Conservation (phyloP, 768 basidiomycete species). For the Pleurotus platypus region DNA sequence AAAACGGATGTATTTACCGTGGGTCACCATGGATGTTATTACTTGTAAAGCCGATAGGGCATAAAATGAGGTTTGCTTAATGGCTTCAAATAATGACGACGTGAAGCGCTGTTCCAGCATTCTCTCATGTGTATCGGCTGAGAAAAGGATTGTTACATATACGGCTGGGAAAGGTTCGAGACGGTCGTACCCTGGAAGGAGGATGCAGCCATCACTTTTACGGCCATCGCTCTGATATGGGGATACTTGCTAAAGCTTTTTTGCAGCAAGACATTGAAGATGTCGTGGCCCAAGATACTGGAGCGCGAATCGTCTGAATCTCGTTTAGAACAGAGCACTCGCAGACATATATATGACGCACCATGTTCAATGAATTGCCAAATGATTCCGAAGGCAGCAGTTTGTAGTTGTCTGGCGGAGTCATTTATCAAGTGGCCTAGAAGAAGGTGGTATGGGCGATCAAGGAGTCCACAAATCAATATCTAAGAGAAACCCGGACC, state of each 20-base stretch:
- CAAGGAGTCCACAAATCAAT: neutral
- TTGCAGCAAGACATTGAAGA: neutral
- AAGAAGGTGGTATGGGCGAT: too few species aligned
- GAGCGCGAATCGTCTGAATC: neutral
- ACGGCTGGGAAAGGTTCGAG: neutral
- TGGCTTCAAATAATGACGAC: neutral
- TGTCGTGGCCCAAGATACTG: neutral
- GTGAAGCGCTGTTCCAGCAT: neutral
- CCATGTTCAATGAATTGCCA: neutral
- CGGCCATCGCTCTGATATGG: neutral
- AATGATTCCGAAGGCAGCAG: neutral
- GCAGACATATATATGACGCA: neutral
- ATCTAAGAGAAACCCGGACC: neutral
- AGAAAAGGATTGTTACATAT: neutral
- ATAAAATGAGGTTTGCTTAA: neutral
- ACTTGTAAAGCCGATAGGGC: neutral
- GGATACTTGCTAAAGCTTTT: neutral
- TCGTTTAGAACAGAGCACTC: neutral
- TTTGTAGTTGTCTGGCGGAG: neutral
- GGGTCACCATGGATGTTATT: neutral
- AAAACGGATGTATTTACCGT: neutral
- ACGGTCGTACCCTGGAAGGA: neutral
- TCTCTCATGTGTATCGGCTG: neutral
- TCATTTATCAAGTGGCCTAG: neutral
- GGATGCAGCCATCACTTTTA: neutral